Evolutionary conservation across 1,284 basidiomycete genomes (phyloP), one percentile per base, ranked within the genome.

Genomic region (Singerocomus inundabilis): DNA sequence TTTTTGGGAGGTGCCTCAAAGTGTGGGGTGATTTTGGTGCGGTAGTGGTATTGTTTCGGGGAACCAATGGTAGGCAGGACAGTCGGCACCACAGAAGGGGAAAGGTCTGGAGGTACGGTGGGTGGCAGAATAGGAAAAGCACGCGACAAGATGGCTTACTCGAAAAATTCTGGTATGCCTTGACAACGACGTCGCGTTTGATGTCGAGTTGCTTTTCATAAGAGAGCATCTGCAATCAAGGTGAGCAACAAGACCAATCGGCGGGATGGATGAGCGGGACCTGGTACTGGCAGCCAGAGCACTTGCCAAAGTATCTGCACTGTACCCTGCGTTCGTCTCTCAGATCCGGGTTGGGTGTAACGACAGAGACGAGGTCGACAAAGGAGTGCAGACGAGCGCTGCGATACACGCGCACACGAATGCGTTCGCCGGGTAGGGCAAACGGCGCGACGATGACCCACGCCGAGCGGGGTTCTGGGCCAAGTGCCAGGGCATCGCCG

Each of bases 21-120:
- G 68, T 99, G 96, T 0, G 96, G 96, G 0, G 96, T 98, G 41
- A 99, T 86, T 72, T 99, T 99, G 1, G 97, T 99, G 21, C 96
- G 84, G 68, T 99, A 99, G 39, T 79, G 81, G 70, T 96, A 98
- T 57, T 96, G 85, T 44, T 89, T 73, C 0, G 96, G 97, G 0
- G 91, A 94, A 6, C 83, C 81, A 15, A 96, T 85, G 0, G 96
- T 98, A 0, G 84, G 72, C 44, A 81, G 76, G 29, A 94, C 83
- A 0, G 65, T 49, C 10, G 95, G 94, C 1, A 98, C 70, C 1
- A 75, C 67, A 0, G 75, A 64, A 1, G 74, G 57, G 4, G 80
- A 70, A 0, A 94, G 72, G n/a, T 75, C 85, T 88, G 56, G 15
- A 37, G 26, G 34, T 8, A 41, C 16, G 36, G 43, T 48, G 29